Conservation (phyloP, 2,329 filamentous ascomycete species). For the Cephalotrichum gorgonifer region DNA sequence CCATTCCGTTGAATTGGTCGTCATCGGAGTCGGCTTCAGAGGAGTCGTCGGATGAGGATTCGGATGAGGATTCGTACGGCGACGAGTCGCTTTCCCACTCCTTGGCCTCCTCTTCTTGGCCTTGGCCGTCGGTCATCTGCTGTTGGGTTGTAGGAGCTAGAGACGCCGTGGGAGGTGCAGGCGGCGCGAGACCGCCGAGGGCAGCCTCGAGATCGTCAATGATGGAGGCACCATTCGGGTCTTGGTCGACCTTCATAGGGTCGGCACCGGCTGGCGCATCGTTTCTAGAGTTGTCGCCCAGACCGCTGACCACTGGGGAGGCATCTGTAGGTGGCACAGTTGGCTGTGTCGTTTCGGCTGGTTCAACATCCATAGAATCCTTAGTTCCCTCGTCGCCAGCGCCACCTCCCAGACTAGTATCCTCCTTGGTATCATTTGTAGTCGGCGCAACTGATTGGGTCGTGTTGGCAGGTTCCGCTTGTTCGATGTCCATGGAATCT, state of each 20-base stretch:
- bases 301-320: background rate
- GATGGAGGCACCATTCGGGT: constrained; percentile 10
- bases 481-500: background rate
- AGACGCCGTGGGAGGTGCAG: constrained; percentile 7
- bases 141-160: background rate
- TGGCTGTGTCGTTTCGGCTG: background rate
- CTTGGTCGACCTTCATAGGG: constrained; percentile 24
- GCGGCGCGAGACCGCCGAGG: constrained; percentile 22
- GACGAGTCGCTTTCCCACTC: constrained; percentile 83
- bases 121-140: constrained; percentile 28
- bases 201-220: constrained; percentile 33
- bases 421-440: background rate
- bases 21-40: constrained; percentile 46
- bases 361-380: background rate
- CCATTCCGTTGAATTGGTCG: constrained; percentile 62
- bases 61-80: constrained; percentile 58
- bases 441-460: background rate
- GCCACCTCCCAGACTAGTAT: background rate
- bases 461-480: background rate
- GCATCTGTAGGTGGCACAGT: background rate
- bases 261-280: constrained; percentile 12
- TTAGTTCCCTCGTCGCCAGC: background rate
- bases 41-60: constrained; percentile 49
- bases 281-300: background rate
- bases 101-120: too few species aligned